phyloP scores from a whole-genome alignment of 2,329 filamentous ascomycete genomes.

The Acrocalymma vagum region DNA sequence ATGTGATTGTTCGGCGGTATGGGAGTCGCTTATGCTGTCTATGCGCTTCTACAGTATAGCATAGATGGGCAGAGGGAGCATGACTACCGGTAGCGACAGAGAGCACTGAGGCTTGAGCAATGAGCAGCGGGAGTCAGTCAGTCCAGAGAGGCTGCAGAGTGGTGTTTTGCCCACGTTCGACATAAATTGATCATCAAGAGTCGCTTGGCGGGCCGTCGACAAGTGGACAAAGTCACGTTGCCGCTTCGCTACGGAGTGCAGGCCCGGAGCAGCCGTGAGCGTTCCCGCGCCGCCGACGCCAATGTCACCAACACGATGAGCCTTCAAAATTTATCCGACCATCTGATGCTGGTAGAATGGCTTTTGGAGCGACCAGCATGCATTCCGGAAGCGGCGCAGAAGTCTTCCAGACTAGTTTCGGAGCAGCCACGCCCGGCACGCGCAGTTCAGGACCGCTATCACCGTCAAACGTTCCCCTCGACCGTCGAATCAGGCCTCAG shows the following conservation, averaged over 20 bases:
- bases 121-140: too few species aligned
- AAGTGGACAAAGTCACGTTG: slow-evolving; percentile 30
- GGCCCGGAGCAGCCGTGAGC: slow-evolving; percentile 36
- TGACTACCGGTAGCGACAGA: too few species aligned
- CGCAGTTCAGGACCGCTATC: slow-evolving; percentile 45
- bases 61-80: too few species aligned
- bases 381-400: slow-evolving; percentile 18
- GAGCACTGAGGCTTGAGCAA: too few species aligned
- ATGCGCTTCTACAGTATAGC: too few species aligned
- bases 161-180: slow-evolving; percentile 21
- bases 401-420: slow-evolving; percentile 36
- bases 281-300: slow-evolving; percentile 39
- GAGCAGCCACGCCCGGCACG: slow-evolving; percentile 27
- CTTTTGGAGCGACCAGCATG: slow-evolving; percentile 27
- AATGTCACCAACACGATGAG: slow-evolving; percentile 30
- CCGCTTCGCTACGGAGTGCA: slow-evolving; percentile 25
- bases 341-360: slow-evolving; percentile 24
- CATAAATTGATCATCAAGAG: slow-evolving; percentile 20
- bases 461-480: slow-evolving; percentile 25
- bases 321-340: slow-evolving; percentile 46
- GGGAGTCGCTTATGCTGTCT: too few species aligned
- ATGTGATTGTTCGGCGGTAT: too few species aligned
- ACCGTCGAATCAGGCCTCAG: slow-evolving; percentile 33
- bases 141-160: too few species aligned
- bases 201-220: slow-evolving; percentile 31